Conservation (phyloP, 768 basidiomycete genomes). For the Macrolepiota dolichaula region DNA sequence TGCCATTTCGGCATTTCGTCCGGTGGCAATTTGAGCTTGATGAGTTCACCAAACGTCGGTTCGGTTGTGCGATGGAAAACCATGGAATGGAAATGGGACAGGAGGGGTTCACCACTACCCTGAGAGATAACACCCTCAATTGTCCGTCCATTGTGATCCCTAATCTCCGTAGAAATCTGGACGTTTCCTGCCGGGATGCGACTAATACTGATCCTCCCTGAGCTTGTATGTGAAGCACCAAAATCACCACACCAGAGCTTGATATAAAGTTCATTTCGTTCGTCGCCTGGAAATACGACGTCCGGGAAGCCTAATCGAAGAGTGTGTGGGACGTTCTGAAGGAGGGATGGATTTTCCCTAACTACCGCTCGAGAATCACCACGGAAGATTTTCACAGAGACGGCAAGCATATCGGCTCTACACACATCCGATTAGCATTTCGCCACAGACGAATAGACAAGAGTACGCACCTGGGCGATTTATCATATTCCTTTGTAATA, state of each 20-base stretch:
- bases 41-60: constrained; percentile 90
- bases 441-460: background rate
- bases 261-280: constrained; percentile 94
- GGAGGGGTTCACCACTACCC: constrained; percentile 80
- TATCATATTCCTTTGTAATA: constrained; percentile 77
- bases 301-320: constrained; percentile 92
- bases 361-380: constrained; percentile 76
- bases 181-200: constrained; percentile 64
- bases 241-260: constrained; percentile 97
- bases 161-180: constrained; percentile 89
- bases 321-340: constrained; percentile 80
- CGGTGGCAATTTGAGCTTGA: constrained; percentile 79
- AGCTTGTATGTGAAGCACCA: constrained; percentile 43
- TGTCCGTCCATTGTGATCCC: constrained; percentile 62
- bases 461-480: constrained; percentile 64
- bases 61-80: constrained; percentile 85
- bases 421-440: constrained; percentile 7
- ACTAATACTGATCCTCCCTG: constrained; percentile 56
- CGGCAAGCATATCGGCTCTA: constrained; percentile 85
- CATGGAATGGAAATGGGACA: constrained; percentile 85
- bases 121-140: constrained; percentile 74
- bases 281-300: constrained; percentile 89
- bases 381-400: constrained; percentile 82
- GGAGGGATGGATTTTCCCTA: constrained; percentile 78
- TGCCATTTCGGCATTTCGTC: constrained; percentile 77